phyloP scores from a whole-genome alignment of 257 asterid species.

The Solanum pinnatisectum region DNA sequence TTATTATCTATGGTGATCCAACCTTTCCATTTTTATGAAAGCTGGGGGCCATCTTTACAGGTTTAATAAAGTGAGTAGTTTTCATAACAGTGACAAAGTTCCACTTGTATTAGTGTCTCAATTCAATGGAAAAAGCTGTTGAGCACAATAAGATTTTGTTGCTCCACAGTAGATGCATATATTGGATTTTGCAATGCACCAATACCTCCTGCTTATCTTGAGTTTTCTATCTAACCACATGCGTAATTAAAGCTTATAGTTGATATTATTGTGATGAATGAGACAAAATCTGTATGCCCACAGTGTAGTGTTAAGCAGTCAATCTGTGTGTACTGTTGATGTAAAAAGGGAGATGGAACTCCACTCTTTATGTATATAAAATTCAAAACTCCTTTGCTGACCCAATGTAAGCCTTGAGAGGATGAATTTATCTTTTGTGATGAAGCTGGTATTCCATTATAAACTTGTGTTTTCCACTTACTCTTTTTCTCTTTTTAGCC shows the following conservation, averaged over 20 bases:
- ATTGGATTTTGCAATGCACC: background rate
- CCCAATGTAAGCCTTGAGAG: background rate
- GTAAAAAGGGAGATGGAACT: background rate
- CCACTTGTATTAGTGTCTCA: background rate
- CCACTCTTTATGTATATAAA: background rate
- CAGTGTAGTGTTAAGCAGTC: background rate
- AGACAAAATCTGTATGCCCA: constrained; percentile 4
- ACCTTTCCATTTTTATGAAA: background rate
- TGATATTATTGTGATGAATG: background rate
- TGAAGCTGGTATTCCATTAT: constrained; percentile 22
- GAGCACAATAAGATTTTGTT: background rate
- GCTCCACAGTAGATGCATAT: background rate
- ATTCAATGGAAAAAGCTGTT: background rate
- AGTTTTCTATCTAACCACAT: background rate
- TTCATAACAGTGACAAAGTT: background rate
- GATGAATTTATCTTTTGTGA: constrained; percentile 5
- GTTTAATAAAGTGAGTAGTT: background rate
- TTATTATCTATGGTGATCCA: background rate
- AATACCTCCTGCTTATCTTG: background rate
- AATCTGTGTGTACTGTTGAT: constrained; percentile 2
- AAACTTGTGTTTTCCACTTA: constrained; percentile 10
- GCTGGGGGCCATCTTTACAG: background rate
- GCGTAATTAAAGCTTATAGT: background rate
- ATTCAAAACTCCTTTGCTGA: background rate
- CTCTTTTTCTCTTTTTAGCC: background rate